A percentile compares a stretch with the other conserved stretches of the same genome.
phyloP scores from a whole-genome alignment of 257 asterid species.

The Rehmannia glutinosa region DNA sequence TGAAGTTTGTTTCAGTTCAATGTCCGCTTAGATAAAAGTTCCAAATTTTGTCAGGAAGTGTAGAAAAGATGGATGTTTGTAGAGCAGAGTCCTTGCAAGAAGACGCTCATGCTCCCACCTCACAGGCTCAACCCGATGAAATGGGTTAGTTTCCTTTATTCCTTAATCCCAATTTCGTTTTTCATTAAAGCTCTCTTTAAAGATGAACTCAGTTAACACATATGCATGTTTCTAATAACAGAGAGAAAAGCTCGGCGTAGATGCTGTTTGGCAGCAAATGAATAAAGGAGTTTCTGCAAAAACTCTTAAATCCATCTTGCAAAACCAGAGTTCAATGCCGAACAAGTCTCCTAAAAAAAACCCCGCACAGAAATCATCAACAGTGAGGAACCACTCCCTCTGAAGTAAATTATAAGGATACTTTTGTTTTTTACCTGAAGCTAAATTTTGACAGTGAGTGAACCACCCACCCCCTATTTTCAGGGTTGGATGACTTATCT shows the following conservation, averaged over 20 bases:
- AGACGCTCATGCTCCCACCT: slow-evolving; percentile 19
- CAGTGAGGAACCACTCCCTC: slow-evolving; percentile 30
- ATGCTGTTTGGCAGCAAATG: slow-evolving; percentile 93
- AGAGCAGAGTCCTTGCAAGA: slow-evolving; percentile 28
- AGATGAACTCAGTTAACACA: slow-evolving; percentile 3
- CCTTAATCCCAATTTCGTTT: neutral
- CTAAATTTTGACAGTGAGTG: slow-evolving; percentile 18
- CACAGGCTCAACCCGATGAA: slow-evolving; percentile 33
- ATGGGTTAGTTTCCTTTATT: slow-evolving; percentile 26
- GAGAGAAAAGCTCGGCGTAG: slow-evolving; percentile 83
- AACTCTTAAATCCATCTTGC: slow-evolving; percentile 50
- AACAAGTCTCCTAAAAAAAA: slow-evolving; percentile 34
- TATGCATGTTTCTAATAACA: slow-evolving; percentile 24
- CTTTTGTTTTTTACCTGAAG: neutral
- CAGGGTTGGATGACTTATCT: slow-evolving; percentile 83
- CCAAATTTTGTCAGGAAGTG: slow-evolving; percentile 17
- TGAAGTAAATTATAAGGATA: neutral
- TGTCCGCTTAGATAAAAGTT: neutral
- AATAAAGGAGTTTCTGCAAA: slow-evolving; percentile 73
- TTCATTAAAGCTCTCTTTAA: neutral
- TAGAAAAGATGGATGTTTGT: slow-evolving; percentile 33
- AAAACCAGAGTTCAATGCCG: slow-evolving; percentile 32
- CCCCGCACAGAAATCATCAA: slow-evolving; percentile 39
- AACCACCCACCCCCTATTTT: slow-evolving; percentile 11
- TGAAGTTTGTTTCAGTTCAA: neutral